Conservation (phyloP, 202 grass and related monocot genomes). For the Saccharum hybrid region DNA sequence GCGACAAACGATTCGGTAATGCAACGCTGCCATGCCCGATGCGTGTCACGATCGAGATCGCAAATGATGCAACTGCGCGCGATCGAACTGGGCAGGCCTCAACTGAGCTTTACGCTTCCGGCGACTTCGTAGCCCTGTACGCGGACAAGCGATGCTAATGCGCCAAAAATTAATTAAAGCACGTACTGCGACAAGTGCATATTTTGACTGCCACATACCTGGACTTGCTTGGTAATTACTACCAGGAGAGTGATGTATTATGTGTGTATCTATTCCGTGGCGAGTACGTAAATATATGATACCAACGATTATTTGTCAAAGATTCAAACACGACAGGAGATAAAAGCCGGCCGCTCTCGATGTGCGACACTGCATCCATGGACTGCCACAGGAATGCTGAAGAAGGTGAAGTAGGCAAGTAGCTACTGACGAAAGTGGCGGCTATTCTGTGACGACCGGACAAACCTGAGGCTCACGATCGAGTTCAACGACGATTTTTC, state of each 20-base stretch:
- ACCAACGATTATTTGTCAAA: not conserved
- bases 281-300: too few species aligned
- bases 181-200: not conserved
- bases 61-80: conserved; percentile 1
- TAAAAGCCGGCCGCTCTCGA: too few species aligned
- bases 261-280: too few species aligned
- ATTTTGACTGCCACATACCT: not conserved
- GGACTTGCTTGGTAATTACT: not conserved
- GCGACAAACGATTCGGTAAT: not conserved
- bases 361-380: not conserved
- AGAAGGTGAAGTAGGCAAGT: not conserved
- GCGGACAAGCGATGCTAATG: not conserved
- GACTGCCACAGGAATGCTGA: not conserved
- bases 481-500: not conserved
- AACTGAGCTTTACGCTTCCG: conserved; percentile 3
- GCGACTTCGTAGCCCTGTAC: not conserved
- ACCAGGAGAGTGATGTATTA: too few species aligned
- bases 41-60: not conserved
- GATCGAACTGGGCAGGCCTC: not conserved
- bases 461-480: too few species aligned
- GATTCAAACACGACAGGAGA: not conserved
- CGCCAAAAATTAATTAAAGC: not conserved
- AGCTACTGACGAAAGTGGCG: not conserved
- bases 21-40: too few species aligned
- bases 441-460: not conserved